These are phyloP conservation scores for Vaccinium vitisidaea DNA, from an alignment of 148 eudicot species.

Conservation along the genomic window DNA sequence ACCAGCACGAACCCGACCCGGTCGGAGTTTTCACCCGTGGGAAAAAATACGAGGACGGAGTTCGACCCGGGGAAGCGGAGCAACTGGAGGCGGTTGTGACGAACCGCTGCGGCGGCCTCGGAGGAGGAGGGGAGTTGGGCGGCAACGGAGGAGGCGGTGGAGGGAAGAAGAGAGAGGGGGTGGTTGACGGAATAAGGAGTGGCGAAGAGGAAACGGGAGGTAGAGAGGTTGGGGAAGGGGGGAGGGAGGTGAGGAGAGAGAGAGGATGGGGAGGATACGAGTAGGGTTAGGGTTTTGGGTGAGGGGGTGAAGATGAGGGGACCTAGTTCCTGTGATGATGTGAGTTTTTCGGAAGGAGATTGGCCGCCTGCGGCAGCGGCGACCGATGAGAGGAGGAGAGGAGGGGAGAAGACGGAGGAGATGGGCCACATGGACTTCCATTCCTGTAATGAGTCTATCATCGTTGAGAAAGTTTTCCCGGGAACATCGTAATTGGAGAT, in stretches of 20 bases:
- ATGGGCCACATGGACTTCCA: constrained; percentile 49
- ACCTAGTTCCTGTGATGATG: constrained; percentile 16
- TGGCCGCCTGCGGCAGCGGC: not conserved
- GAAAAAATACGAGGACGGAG: constrained; percentile 48
- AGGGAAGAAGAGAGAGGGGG: constrained; percentile 29
- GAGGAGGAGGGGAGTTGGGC: not conserved
- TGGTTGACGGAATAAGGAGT: constrained; percentile 13
- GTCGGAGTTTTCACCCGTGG: constrained; percentile 62
- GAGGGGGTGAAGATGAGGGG: constrained; percentile 38
- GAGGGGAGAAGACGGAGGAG: constrained; percentile 34
- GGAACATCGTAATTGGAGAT: not conserved
- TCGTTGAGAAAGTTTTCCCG: not conserved
- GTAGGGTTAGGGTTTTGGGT: constrained; percentile 12
- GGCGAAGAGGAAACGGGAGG: constrained; percentile 43
- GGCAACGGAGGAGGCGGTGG: constrained; percentile 34
- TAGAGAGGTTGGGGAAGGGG: constrained; percentile 48
- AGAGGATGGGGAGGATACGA: constrained; percentile 18
- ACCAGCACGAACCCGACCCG: constrained; percentile 49
- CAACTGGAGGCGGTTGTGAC: constrained; percentile 45
- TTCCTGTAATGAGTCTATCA: constrained; percentile 38
- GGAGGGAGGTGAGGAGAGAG: constrained; percentile 38
- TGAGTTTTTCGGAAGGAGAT: not conserved
- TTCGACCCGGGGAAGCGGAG: constrained; percentile 36
- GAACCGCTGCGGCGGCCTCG: not conserved
- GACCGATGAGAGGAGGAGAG: constrained; percentile 31